A percentile compares a stretch with the other conserved stretches of the same genome.
phyloP scores from a whole-genome alignment of 768 basidiomycete genomes.

The Tylopilus rubrobrunneus region DNA sequence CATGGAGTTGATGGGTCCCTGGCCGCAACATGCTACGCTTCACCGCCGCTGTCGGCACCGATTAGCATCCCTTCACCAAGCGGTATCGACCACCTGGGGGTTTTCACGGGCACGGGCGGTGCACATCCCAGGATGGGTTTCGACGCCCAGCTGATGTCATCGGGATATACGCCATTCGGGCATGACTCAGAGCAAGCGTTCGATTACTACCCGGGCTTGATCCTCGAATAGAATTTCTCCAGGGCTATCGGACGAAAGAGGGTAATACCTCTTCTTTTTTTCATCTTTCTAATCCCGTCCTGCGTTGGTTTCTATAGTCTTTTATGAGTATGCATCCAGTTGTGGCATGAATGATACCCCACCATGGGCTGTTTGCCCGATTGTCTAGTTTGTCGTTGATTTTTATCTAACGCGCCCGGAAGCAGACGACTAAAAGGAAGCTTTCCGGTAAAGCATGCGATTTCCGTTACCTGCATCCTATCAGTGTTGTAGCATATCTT shows the following conservation, averaged over 20 bases:
- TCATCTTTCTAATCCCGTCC: background rate
- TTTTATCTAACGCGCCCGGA: constrained; percentile 1
- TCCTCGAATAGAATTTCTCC: constrained; percentile 19
- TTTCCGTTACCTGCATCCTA: constrained; percentile 8
- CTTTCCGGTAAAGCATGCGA: constrained; percentile 5
- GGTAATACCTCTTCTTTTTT: background rate
- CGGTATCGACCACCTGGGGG: constrained; percentile 37
- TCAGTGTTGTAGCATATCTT: constrained; percentile 20
- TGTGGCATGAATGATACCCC: constrained; percentile 16
- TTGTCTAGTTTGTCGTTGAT: background rate
- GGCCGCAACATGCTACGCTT: constrained; percentile 19
- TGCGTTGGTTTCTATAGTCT: constrained; percentile 1
- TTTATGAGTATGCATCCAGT: constrained; percentile 12
- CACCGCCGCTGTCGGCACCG: constrained; percentile 38
- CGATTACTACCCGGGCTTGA: constrained; percentile 27
- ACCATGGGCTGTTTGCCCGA: background rate
- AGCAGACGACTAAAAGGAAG: constrained; percentile 6
- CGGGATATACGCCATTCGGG: constrained; percentile 31
- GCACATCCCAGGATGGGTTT: constrained; percentile 25
- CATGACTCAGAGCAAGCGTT: constrained; percentile 24
- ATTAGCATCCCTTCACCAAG: constrained; percentile 35
- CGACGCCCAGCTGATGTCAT: constrained; percentile 21
- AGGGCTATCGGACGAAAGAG: background rate
- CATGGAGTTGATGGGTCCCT: constrained; percentile 17
- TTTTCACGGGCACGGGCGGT: constrained; percentile 47